phyloP scores from a whole-genome alignment of 768 basidiomycete species.

The Leccinum pellstonianum region DNA sequence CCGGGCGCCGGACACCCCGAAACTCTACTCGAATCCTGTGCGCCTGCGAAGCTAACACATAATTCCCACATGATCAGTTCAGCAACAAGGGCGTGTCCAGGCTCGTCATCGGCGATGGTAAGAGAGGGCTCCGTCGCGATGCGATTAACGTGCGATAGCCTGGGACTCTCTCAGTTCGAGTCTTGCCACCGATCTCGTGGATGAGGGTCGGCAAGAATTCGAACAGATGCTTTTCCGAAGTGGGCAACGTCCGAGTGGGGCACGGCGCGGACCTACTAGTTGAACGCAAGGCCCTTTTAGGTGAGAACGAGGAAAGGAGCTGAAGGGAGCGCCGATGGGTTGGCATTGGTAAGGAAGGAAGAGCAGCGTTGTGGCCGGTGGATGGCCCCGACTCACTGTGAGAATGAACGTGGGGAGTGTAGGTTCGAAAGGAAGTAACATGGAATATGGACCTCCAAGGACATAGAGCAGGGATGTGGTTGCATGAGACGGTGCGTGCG shows the following conservation, averaged over 20 bases:
- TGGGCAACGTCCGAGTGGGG: slow-evolving; percentile 32
- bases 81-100: too few relatives aligned
- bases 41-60: too few relatives aligned
- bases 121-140: slow-evolving; percentile 29
- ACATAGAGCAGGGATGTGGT: too few relatives aligned
- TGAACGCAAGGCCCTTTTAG: slow-evolving; percentile 29
- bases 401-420: too few relatives aligned
- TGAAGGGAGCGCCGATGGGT: slow-evolving; percentile 32
- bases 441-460: too few relatives aligned
- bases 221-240: slow-evolving; percentile 26
- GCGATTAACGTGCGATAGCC: slow-evolving; percentile 18
- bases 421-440: too few relatives aligned
- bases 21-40: too few relatives aligned
- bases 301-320: slow-evolving; percentile 31
- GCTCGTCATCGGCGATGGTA: slow-evolving; percentile 5
- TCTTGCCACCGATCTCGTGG: slow-evolving; percentile 18
- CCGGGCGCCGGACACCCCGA: neutral
- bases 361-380: too few relatives aligned
- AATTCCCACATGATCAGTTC: too few relatives aligned
- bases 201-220: slow-evolving; percentile 33
- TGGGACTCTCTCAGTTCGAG: slow-evolving; percentile 29
- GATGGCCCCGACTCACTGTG: too few relatives aligned
- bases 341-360: neutral
- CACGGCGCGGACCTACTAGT: slow-evolving; percentile 25
- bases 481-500: too few relatives aligned